Percentiles rank a stretch among this genome's conserved stretches.
phyloP scores from a whole-genome alignment of 495 filamentous ascomycete species.

The Elasticomyces elasticus region DNA sequence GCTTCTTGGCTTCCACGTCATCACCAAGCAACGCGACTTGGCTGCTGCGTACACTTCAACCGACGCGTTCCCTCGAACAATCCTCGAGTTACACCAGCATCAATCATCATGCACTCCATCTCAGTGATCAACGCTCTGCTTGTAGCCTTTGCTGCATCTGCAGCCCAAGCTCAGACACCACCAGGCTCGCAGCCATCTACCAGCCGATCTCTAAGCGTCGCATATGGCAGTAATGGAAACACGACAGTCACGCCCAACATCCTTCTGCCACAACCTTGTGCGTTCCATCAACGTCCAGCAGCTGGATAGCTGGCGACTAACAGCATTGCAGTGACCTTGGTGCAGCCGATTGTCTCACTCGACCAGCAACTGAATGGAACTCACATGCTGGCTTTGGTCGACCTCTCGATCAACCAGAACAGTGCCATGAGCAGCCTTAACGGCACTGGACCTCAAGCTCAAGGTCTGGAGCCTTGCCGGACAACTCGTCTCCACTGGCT shows the following conservation, averaged over 20 bases:
- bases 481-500: slow-evolving; percentile 4
- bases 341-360: not conserved
- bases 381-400: slow-evolving; percentile 1
- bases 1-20: too few relatives aligned
- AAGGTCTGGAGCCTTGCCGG: not conserved
- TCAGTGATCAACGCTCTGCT: not conserved
- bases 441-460: not conserved
- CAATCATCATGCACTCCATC: not conserved
- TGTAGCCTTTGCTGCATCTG: not conserved
- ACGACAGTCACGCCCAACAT: not conserved
- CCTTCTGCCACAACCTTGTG: slow-evolving; percentile 1
- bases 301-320: not conserved
- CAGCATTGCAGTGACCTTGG: not conserved
- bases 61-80: too few relatives aligned
- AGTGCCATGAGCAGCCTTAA: not conserved
- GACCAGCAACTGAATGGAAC: not conserved
- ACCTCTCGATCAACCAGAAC: slow-evolving; percentile 1
- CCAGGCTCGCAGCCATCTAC: slow-evolving; percentile 2
- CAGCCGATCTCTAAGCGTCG: not conserved
- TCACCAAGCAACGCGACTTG: too few relatives aligned
- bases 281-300: not conserved
- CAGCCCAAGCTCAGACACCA: not conserved
- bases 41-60: too few relatives aligned
- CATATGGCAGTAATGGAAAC: not conserved
- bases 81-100: too few relatives aligned